Base-by-base conservation (phyloP, 345 rosid genomes). In the Gossypium mustelinum region DNA sequence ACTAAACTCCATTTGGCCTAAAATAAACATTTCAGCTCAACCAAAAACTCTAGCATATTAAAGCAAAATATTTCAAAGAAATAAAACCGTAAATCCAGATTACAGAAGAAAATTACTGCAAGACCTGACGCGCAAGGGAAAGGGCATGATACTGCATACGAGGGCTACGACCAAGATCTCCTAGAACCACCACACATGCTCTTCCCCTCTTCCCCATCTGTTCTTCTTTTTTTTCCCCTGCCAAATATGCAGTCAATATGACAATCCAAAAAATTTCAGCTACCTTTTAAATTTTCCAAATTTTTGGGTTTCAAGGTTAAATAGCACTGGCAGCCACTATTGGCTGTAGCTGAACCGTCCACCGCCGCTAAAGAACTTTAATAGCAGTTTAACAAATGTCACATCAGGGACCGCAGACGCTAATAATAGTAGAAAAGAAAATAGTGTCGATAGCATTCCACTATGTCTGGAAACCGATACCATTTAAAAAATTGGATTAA, bases 181-280 rank as follows among this genome's bases (percentile, higher is more conserved):
- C 99, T 58, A 95, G 82, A 48, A 95, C 97, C 61, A 95, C 99
- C 27, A 95, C 87, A 73, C 99, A 95, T 3, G 97, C 98, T 50
- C 99, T 83, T 71, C 97, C 96, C 73, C 88, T 84, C 29, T 27
- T 27, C 29, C 3, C 29, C 29, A 27, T 27, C 0, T 27, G 3
- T 27, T 27, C 29, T 27, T 27, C 29, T 27, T 2, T 27, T 27
- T 27, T 27, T 27, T 27, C 29, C 29, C 29, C 29, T 27, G 29
- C 29, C 29, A 27, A 27, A 27, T 27, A 27, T 27, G 29, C 29
- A 27, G 29, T 2, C 29, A 27, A 27, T 27, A 27, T 27, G 29
- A 0, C 29, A 27, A 27, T 27, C 29, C 29, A 27, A 27, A 0
- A 27, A 27, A 27, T 0, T 2, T 3, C 3, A 27, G 29, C 29